Evolutionary conservation across 495 filamentous ascomycete genomes (phyloP), one percentile per base, ranked within the genome.

Genomic region (Aspergillus olivimuriae): DNA sequence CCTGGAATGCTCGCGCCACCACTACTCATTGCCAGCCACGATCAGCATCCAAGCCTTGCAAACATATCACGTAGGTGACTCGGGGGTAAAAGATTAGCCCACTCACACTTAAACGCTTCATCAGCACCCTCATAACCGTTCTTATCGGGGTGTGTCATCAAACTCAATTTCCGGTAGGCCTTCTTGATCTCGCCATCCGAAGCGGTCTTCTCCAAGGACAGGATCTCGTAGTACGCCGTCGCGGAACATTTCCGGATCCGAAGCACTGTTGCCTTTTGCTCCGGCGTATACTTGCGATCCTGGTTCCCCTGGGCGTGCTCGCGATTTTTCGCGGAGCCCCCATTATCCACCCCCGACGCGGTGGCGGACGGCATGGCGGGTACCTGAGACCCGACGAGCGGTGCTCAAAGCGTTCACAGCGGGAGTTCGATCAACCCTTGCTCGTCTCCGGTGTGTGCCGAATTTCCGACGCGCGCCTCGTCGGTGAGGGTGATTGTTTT

Each of bases 141-240:
- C 73, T 98, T 98, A 70, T 98, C 92, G 43, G 92, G 92, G 72
- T 98, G 92, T 43, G 91, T 96, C 55, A 95, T 69, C 53, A 98
- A 67, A 69, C 84, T 89, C 52, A 89, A 70, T 66, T 96, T 96
- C 55, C 89, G 76, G 68, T 98, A 98, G 2, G 92, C 90, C 74
- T 97, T 98, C 65, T 97, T 98, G 58, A 98, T 86, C 56, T 95
- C 89, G 44, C 68, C 66, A 50, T 95, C 90, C 23, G 78, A 76
- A 42, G 81, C 83, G 10, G 83, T 77, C 49, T 75, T 77, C 56
- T 89, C 82, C 32, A 90, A 57, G 5, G 77, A 79, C 30, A 98
- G 67, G 51, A 98, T 96, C 63, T 95, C 92, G 68, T 98, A 98
- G 62, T 90, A 98, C 2, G 84, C 88, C 4, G 87, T 95, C 24